phyloP scores from a whole-genome alignment of 371 early-diverging fungal genomes.

The Zychaea mexicana region DNA sequence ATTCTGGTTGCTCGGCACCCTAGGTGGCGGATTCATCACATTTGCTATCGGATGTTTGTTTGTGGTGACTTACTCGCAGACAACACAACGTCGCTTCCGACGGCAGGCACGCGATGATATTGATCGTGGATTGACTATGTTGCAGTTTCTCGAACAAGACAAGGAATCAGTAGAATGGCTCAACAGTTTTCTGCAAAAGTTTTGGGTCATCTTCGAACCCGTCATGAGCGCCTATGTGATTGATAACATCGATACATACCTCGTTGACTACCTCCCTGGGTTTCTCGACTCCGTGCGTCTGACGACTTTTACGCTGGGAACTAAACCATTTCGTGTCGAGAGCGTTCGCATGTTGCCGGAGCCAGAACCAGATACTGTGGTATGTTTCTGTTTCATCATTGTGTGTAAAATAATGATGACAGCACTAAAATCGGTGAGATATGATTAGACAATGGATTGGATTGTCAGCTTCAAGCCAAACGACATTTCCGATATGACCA shows the following conservation, averaged over 20 bases:
- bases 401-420: background rate
- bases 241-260: slow-evolving; percentile 72
- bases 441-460: slow-evolving; percentile 88
- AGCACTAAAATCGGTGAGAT: background rate
- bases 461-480: slow-evolving; percentile 84
- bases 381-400: slow-evolving; percentile 26
- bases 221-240: slow-evolving; percentile 81
- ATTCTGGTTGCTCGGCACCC: slow-evolving; percentile 40
- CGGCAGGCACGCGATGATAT: slow-evolving; percentile 74
- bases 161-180: slow-evolving; percentile 97
- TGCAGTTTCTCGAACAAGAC: slow-evolving; percentile 51
- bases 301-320: slow-evolving; percentile 96
- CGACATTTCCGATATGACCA: slow-evolving; percentile 71
- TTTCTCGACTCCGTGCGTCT: slow-evolving; percentile 92
- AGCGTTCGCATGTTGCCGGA: slow-evolving; percentile 77
- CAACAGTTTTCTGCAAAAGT: slow-evolving; percentile 85
- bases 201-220: slow-evolving; percentile 98
- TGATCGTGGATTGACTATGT: slow-evolving; percentile 58
- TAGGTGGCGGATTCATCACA: slow-evolving; percentile 58
- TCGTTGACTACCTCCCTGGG: slow-evolving; percentile 82
- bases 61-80: slow-evolving; percentile 71
- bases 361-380: slow-evolving; percentile 81
- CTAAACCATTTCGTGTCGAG: slow-evolving; percentile 93
- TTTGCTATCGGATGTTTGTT: slow-evolving; percentile 49
- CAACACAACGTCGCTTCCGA: slow-evolving; percentile 65